Evolutionary conservation across 331 rosid species (phyloP).

Genomic region (Quercus tomentella): DNA sequence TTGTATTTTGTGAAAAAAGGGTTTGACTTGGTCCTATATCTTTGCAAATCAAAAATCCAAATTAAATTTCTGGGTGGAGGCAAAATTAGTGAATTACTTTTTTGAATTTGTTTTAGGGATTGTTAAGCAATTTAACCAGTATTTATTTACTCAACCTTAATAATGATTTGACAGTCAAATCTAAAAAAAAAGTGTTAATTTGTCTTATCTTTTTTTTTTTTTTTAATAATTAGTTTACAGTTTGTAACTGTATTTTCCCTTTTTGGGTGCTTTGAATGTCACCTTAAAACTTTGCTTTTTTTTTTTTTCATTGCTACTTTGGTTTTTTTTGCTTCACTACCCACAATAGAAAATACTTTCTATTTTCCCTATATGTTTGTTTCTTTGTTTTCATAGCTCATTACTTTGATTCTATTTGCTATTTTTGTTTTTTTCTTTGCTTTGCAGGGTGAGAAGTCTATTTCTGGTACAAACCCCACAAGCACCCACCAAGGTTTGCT

Average conservation of each 20-base stretch:
- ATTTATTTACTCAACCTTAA: slow-evolving; percentile 19
- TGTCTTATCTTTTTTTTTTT: slow-evolving; percentile 45
- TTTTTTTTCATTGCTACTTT: slow-evolving; percentile 31
- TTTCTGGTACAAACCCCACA: slow-evolving; percentile 38
- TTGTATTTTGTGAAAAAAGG: slow-evolving; percentile 9
- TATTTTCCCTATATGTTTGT: neutral
- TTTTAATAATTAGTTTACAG: slow-evolving; percentile 32
- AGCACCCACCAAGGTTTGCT: slow-evolving; percentile 40
- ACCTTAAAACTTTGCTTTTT: slow-evolving; percentile 18
- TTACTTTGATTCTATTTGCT: neutral
- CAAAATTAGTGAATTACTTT: neutral
- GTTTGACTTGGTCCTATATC: slow-evolving; percentile 37
- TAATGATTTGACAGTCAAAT: slow-evolving; percentile 45
- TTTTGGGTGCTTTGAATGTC: slow-evolving; percentile 39
- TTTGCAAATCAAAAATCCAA: slow-evolving; percentile 1
- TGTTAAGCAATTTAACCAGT: slow-evolving; percentile 20
- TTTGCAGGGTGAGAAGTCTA: slow-evolving; percentile 46
- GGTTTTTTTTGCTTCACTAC: slow-evolving; percentile 26
- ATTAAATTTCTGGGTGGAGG: neutral
- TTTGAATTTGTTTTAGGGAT: neutral
- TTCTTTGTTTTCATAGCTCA: neutral
- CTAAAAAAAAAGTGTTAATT: slow-evolving; percentile 43
- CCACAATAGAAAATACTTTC: slow-evolving; percentile 17
- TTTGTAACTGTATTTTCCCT: slow-evolving; percentile 32
- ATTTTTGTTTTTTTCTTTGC: neutral